Conservation (phyloP, 2,329 filamentous ascomycete species). For the Curvularia lunata region DNA sequence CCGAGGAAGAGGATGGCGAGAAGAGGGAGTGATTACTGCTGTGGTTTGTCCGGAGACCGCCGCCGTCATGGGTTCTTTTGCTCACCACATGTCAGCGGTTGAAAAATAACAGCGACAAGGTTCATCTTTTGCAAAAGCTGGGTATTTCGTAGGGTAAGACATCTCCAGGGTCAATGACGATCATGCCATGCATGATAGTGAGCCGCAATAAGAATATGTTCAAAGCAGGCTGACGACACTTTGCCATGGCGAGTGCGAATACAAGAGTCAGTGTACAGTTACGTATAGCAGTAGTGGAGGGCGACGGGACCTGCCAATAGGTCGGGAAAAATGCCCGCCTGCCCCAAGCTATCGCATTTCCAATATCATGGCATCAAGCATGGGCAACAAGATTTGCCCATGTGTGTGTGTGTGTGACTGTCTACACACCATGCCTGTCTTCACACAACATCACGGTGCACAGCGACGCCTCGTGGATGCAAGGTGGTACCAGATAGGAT, state of each 20-base stretch:
- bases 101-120: not conserved
- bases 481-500: not conserved
- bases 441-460: not conserved
- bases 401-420: not conserved
- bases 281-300: constrained; percentile 7
- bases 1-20: not conserved
- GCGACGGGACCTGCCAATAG: constrained; percentile 2
- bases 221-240: not conserved
- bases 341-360: not conserved
- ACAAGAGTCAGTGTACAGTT: not conserved
- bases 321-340: not conserved
- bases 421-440: not conserved
- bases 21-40: not conserved
- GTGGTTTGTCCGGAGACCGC: constrained; percentile 2
- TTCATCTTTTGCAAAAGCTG: constrained; percentile 12
- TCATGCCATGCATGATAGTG: constrained; percentile 9
- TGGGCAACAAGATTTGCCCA: not conserved
- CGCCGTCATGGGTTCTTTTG: not conserved
- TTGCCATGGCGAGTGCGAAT: not conserved
- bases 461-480: not conserved
- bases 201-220: constrained; percentile 12
- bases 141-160: constrained; percentile 10
- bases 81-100: not conserved
- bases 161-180: constrained; percentile 10
- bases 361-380: not conserved